These are phyloP conservation scores for Fusarium sp. DNA, from an alignment of 2,329 filamentous ascomycete genomes.

Conservation along the genomic window DNA sequence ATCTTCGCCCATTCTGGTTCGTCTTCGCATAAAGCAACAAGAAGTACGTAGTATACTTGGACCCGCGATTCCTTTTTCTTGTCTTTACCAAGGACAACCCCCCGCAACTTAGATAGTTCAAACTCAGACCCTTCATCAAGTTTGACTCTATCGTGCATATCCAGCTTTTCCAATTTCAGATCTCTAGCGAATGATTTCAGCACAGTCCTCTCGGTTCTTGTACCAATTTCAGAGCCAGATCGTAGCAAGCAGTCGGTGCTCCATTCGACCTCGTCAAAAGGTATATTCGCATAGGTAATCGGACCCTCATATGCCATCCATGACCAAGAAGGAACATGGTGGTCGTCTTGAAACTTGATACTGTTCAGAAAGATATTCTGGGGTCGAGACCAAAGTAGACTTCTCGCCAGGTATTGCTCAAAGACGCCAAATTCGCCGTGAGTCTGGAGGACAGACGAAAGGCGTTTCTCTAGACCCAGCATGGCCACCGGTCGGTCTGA, in stretches of 20 bases:
- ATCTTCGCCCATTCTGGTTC: no score
- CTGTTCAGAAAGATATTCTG: not conserved
- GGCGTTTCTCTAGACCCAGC: not conserved
- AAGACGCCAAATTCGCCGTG: not conserved
- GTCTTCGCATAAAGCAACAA: not conserved
- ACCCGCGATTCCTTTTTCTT: not conserved
- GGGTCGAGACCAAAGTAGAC: not conserved
- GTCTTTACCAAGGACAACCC: not conserved
- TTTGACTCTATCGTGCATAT: not conserved
- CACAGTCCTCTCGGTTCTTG: not conserved
- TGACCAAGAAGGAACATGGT: not conserved
- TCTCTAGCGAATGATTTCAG: not conserved
- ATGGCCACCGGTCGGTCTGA: not conserved
- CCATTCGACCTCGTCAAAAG: constrained; percentile 1
- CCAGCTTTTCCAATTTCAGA: not conserved
- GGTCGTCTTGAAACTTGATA: not conserved
- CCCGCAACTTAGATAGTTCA: not conserved
- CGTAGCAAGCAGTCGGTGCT: not conserved
- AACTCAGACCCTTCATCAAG: not conserved
- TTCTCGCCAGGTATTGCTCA: not conserved
- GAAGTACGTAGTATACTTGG: not conserved
- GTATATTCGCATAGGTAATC: not conserved
- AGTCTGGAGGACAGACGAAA: not conserved
- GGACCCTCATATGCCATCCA: not conserved
- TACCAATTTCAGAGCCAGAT: not conserved